Evolutionary conservation across 495 filamentous ascomycete genomes (phyloP).

Genomic region (Podospora sp.): DNA sequence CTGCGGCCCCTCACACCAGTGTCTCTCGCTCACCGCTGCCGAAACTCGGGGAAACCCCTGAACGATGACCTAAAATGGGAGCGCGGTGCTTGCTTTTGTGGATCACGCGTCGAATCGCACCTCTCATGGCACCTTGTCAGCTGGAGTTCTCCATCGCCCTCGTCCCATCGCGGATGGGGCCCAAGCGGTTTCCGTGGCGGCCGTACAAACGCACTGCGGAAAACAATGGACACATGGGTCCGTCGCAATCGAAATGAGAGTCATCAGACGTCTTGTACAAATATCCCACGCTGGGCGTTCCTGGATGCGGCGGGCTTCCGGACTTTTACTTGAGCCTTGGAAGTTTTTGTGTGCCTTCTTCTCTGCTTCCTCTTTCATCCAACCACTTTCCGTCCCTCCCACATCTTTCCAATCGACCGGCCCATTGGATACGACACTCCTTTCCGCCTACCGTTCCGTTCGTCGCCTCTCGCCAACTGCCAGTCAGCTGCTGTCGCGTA

Average conservation of each 20-base stretch:
- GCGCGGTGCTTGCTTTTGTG: constrained; percentile 16
- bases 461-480: neutral
- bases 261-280: constrained; percentile 16
- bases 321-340: neutral
- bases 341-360: neutral
- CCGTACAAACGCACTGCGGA: constrained; percentile 9
- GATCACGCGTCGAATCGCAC: neutral
- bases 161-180: constrained; percentile 25
- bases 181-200: constrained; percentile 32
- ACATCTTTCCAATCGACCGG: neutral
- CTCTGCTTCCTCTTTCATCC: neutral
- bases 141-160: constrained; percentile 2
- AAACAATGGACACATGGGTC: constrained; percentile 12
- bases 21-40: constrained; percentile 12
- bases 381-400: constrained; percentile 1
- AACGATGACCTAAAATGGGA: neutral
- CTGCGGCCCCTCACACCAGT: neutral
- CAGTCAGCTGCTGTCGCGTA: neutral
- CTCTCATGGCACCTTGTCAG: constrained; percentile 4
- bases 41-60: constrained; percentile 16
- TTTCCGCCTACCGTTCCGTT: neutral
- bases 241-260: constrained; percentile 29
- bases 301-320: constrained; percentile 1
- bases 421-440: constrained; percentile 6
- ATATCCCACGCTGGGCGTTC: constrained; percentile 13